These are phyloP conservation scores for Torrubiella hemipterigena DNA, from an alignment of 2,329 filamentous ascomycete species.

Conservation along the genomic window DNA sequence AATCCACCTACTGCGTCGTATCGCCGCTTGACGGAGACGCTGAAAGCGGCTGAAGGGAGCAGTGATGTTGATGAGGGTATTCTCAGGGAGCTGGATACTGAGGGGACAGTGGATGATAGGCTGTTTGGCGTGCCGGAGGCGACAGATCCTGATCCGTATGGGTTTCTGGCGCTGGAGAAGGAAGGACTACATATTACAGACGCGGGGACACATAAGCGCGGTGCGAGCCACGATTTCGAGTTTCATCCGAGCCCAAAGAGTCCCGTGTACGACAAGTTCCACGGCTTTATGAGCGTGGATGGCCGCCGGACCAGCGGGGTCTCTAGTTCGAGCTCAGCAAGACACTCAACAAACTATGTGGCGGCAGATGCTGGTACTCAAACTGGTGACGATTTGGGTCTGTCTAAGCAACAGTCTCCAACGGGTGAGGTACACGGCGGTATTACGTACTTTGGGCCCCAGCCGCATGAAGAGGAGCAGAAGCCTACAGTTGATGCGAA, in stretches of 20 bases:
- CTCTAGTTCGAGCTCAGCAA: too few species aligned
- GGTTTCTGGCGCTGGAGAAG: conserved; percentile 21
- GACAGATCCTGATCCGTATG: conserved; percentile 24
- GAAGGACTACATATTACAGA: conserved; percentile 23
- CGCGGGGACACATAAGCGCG: conserved; percentile 20
- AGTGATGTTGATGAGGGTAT: conserved; percentile 18
- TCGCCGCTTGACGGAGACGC: conserved; percentile 19
- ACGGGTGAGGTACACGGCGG: too few species aligned
- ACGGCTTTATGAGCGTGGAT: too few species aligned
- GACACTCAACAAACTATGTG: too few species aligned
- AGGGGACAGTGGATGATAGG: conserved; percentile 22
- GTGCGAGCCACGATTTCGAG: conserved; percentile 22
- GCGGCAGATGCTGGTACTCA: too few species aligned
- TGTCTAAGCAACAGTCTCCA: too few species aligned
- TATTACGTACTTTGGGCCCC: too few species aligned
- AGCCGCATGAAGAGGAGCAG: too few species aligned
- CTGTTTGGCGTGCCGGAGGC: conserved; percentile 24
- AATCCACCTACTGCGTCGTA: conserved; percentile 15
- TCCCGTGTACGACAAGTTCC: too few species aligned
- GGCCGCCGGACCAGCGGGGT: too few species aligned
- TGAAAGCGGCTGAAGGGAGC: conserved; percentile 20
- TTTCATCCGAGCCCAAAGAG: conserved; percentile 23
- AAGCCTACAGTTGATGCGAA: too few species aligned
- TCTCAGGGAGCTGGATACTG: conserved; percentile 20
- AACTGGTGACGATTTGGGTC: too few species aligned